phyloP scores from a whole-genome alignment of 441 rosid species.

The Bruguiera hainesii region DNA sequence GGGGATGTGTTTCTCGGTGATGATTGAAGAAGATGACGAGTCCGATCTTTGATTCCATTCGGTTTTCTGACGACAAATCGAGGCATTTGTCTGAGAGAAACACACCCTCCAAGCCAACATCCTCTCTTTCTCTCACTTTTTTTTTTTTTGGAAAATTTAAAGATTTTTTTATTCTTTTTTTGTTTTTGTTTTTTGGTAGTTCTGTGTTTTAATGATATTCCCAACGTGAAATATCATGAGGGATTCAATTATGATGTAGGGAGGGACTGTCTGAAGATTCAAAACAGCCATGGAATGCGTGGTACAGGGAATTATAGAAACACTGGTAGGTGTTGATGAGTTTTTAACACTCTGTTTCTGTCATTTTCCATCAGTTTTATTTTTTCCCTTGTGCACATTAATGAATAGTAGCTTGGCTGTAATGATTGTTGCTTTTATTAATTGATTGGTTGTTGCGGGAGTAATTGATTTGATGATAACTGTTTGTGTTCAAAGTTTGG shows the following conservation, averaged over 20 bases:
- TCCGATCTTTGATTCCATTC: conserved; percentile 7
- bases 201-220: too few relatives aligned
- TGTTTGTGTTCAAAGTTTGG: too few relatives aligned
- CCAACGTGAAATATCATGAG: too few relatives aligned
- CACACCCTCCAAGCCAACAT: background rate
- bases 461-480: too few relatives aligned
- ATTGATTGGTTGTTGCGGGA: too few relatives aligned
- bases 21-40: conserved; percentile 4
- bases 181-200: too few relatives aligned
- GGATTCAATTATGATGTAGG: too few relatives aligned
- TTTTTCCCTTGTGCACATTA: too few relatives aligned
- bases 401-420: too few relatives aligned
- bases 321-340: conserved; percentile 44
- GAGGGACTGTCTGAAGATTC: too few relatives aligned
- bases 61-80: background rate
- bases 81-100: conserved; percentile 2
- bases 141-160: background rate
- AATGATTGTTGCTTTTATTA: too few relatives aligned
- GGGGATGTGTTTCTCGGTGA: background rate
- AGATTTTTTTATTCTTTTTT: too few relatives aligned
- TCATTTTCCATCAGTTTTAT: background rate
- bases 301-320: conserved; percentile 90
- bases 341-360: background rate
- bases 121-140: background rate
- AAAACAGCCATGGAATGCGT: conserved; percentile 66